Evolutionary conservation across 1,139 yeast species (phyloP).

Genomic region (Debaryomyces sp.): DNA sequence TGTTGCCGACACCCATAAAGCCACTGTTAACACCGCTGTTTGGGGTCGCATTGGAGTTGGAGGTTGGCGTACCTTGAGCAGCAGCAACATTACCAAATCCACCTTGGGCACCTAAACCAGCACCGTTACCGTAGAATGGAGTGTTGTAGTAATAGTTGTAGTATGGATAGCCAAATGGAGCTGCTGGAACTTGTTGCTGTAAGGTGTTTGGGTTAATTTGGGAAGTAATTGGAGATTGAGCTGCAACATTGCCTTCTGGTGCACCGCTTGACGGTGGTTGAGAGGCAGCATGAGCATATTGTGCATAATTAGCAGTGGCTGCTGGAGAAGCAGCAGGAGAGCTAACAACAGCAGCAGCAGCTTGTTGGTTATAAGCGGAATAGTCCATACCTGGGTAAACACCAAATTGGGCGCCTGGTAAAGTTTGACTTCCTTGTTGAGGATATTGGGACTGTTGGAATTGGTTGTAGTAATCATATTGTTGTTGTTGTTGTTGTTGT

Average conservation of each 20-base stretch:
- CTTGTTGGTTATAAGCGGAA: constrained; percentile 42
- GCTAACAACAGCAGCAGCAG: constrained; percentile 28
- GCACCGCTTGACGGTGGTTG: constrained; percentile 23
- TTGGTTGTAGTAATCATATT: constrained; percentile 38
- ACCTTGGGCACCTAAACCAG: constrained; percentile 25
- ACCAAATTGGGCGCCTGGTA: constrained; percentile 46
- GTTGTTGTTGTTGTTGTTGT: constrained; percentile 29
- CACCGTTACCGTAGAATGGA: constrained; percentile 44
- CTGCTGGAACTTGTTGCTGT: constrained; percentile 22
- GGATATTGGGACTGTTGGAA: constrained; percentile 44
- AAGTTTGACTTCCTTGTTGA: constrained; percentile 40
- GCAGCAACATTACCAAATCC: constrained; percentile 25
- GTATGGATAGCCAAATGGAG: constrained; percentile 51
- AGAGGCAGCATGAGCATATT: constrained; percentile 24
- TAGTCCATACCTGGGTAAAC: constrained; percentile 51
- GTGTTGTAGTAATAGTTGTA: constrained; percentile 48
- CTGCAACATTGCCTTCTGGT: constrained; percentile 19
- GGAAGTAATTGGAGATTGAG: constrained; percentile 30
- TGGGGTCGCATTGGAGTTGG: constrained; percentile 23
- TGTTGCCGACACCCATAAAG: constrained; percentile 22
- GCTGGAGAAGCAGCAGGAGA: constrained; percentile 43
- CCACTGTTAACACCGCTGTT: constrained; percentile 20
- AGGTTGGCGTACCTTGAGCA: constrained; percentile 19
- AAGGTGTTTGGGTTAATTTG: constrained; percentile 30
- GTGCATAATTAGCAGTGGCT: constrained; percentile 30